phyloP scores from a whole-genome alignment of 2,329 filamentous ascomycete species.

The Neoscytalidium dimidiatum region DNA sequence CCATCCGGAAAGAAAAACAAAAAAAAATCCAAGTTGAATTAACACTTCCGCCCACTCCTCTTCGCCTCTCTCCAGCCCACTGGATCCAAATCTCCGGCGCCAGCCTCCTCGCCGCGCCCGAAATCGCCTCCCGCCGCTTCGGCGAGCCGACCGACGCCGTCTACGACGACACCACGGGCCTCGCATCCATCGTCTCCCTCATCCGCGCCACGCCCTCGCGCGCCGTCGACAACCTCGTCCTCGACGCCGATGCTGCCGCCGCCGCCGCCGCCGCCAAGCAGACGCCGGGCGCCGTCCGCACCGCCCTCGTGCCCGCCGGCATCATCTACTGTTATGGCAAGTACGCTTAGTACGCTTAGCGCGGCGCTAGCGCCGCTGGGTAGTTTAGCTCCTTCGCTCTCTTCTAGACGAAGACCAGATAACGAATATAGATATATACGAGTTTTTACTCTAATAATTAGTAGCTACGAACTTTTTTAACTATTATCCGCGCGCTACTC shows the following conservation, averaged over 20 bases:
- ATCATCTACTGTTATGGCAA: slow-evolving; percentile 63
- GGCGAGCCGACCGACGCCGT: slow-evolving; percentile 51
- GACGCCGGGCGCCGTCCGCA: slow-evolving; percentile 18
- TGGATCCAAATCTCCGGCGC: slow-evolving; percentile 59
- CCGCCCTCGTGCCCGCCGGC: slow-evolving; percentile 62
- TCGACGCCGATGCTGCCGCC: no score
- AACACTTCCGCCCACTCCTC: no score
- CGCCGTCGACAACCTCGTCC: slow-evolving; percentile 69
- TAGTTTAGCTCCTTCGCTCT: no score
- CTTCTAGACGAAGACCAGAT: no score
- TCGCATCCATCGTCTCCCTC: slow-evolving; percentile 56
- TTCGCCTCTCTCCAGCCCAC: no score
- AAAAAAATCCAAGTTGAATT: slow-evolving; percentile 23
- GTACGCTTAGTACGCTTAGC: no score
- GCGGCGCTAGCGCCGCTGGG: no score
- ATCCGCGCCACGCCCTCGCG: slow-evolving; percentile 63
- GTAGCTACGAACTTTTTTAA: no score
- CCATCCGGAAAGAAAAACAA: neutral
- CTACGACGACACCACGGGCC: slow-evolving; percentile 62
- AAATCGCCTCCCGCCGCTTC: slow-evolving; percentile 30
- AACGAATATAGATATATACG: no score
- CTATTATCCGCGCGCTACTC: no score
- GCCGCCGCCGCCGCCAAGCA: no score
- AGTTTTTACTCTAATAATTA: no score
- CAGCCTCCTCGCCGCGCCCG: slow-evolving; percentile 52